These are phyloP conservation scores for Gnaphalium uliginosum DNA, from an alignment of 129 eudicot genomes.

Conservation along the genomic window DNA sequence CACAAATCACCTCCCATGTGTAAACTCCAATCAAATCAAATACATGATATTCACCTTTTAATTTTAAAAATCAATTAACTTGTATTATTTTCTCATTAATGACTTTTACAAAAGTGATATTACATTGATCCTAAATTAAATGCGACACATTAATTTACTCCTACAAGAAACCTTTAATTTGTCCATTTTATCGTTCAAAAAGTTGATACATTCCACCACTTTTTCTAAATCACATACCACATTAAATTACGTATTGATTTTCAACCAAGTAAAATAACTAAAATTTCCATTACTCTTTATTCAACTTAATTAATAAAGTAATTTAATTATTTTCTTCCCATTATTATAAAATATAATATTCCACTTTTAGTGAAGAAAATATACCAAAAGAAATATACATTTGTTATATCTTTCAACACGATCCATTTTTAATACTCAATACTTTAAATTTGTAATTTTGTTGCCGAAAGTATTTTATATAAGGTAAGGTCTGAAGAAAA, in stretches of 20 bases:
- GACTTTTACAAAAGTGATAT: neutral
- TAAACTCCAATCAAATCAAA: no score
- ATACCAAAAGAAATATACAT: neutral
- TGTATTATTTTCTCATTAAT: neutral
- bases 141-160: neutral
- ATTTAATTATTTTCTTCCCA: no score
- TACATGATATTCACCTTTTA: no score
- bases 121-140: no score
- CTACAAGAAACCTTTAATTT: neutral
- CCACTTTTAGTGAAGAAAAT: neutral
- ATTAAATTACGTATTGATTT: neutral
- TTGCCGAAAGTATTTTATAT: constrained; percentile 9
- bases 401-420: no score
- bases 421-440: no score
- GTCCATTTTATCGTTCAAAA: neutral
- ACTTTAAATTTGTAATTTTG: neutral
- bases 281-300: no score
- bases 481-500: no score
- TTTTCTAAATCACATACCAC: neutral
- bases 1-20: no score
- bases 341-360: neutral
- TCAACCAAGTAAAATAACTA: neutral
- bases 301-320: no score
- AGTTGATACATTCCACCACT: neutral
- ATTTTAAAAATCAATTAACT: no score